phyloP scores from a whole-genome alignment of 805 yeast genomes.

The Maudiozyma pseudohumilis region DNA sequence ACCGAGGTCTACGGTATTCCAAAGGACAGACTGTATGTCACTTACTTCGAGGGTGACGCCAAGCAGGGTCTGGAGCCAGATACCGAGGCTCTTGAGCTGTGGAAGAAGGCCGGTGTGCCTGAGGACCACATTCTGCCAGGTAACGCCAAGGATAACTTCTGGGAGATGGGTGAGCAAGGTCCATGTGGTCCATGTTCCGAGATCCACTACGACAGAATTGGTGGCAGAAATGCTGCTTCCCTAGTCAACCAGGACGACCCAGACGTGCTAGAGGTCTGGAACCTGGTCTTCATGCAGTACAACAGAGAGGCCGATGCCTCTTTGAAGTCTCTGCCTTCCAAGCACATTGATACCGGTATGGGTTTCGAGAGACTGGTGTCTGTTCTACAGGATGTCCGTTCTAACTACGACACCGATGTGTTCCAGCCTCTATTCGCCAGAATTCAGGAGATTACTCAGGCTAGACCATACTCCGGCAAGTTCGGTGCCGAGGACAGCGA shows the following conservation, averaged over 20 bases:
- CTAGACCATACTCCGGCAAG: conserved; percentile 81
- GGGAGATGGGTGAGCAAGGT: conserved; percentile 99
- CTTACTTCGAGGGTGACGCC: conserved; percentile 92
- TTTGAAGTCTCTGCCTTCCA: conserved; percentile 76
- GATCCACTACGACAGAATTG: conserved; percentile 94
- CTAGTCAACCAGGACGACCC: conserved; percentile 97
- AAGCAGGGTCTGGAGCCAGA: conserved; percentile 81
- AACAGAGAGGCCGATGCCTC: conserved; percentile 86
- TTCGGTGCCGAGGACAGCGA: conserved; percentile 89
- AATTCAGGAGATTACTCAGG: conserved; percentile 90
- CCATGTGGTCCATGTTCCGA: conserved; percentile 99
- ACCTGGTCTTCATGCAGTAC: conserved; percentile 91
- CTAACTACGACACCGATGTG: conserved; percentile 96
- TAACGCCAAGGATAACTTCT: conserved; percentile 80
- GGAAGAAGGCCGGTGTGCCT: conserved; percentile 81
- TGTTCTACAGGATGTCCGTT: conserved; percentile 77
- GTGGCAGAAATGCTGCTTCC: conserved; percentile 89
- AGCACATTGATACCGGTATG: conserved; percentile 97
- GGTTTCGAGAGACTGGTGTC: conserved; percentile 97
- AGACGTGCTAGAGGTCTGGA: conserved; percentile 96
- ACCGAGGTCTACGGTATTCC: conserved; percentile 77
- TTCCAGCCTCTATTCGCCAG: conserved; percentile 78
- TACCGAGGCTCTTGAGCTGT: conserved; percentile 78
- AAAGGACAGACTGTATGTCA: conserved; percentile 76
- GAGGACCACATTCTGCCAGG: conserved; percentile 94